Evolutionary conservation across 225 moss, liverwort and hornwort species (phyloP), one percentile per base, ranked within the genome.

Genomic region (Lunularia cruciata): DNA sequence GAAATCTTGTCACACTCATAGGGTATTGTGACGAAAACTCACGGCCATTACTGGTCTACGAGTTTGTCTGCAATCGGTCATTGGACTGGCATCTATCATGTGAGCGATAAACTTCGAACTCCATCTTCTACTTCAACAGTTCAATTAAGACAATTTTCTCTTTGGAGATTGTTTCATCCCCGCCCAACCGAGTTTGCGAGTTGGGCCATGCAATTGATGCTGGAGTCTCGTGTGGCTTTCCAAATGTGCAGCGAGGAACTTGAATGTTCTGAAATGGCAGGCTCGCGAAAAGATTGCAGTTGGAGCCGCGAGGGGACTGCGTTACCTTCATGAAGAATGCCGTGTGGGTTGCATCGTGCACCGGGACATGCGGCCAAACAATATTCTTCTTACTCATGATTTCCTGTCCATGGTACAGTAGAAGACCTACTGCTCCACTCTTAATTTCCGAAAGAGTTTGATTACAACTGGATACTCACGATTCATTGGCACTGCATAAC

Each of bases 271-370:
- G 38, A 79, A 78, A 71, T 92, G 92, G 92, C 68, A 69, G 45
- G 61, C 89, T 54, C 87, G 92, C 47, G 82, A 84, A 68, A 89
- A 81, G 69, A 89, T 92, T 57, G 92, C 92, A 8, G 61, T 81
- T 73, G 92, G 89, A 35, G 79, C 87, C 19, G 92, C 89, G 12
- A 84, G 84, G 6, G 92, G 87, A 52, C 65, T 92, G 8, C 81
- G 92, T 45, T 92, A 92, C 57, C 74, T 92, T 67, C 92, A 92
- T 60, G 89, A 92, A 65, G 89, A 92, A 69, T 89, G 87, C 57
- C 86, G 89, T 49, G 89, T 89, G 34, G 89, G 92, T 1, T 87
- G 89, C 75, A 85, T 89, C 55, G 87, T 92, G 47, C 92, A 92
- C 70, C 85, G 89, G 40, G 91, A 92, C 73, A 66, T 89, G 82